phyloP scores from a whole-genome alignment of 345 rosid species.

The Euphorbia pulcherrima region DNA sequence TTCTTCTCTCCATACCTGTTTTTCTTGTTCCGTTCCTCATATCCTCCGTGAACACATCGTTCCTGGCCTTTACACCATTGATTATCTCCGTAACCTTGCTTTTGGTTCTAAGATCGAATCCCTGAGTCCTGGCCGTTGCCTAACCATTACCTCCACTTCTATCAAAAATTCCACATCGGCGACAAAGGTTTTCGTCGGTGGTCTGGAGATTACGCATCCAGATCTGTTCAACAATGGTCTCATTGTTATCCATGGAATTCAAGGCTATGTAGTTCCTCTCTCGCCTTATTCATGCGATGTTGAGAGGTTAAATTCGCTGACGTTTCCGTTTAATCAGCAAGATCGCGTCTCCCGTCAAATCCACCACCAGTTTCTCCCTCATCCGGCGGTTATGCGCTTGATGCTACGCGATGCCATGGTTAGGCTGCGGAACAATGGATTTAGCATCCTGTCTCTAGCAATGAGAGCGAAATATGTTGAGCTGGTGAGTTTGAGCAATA shows the following conservation, averaged over 20 bases:
- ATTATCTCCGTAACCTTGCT: slow-evolving; percentile 50
- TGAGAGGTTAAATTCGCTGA: slow-evolving; percentile 42
- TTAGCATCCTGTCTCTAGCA: slow-evolving; percentile 50
- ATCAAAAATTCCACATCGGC: slow-evolving; percentile 27
- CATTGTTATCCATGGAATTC: slow-evolving; percentile 53
- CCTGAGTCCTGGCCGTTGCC: slow-evolving; percentile 55
- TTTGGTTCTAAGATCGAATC: slow-evolving; percentile 60
- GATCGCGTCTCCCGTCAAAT: slow-evolving; percentile 8
- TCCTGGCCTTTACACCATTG: slow-evolving; percentile 54
- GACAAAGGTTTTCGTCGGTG: slow-evolving; percentile 46
- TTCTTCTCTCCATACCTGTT: slow-evolving; percentile 45
- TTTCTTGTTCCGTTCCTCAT: slow-evolving; percentile 41
- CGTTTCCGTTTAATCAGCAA: slow-evolving; percentile 31
- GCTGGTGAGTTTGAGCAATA: slow-evolving; percentile 40
- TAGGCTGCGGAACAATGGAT: slow-evolving; percentile 57
- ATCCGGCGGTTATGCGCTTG: slow-evolving; percentile 46
- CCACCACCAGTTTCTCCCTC: slow-evolving; percentile 20
- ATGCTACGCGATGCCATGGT: slow-evolving; percentile 62
- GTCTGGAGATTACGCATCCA: slow-evolving; percentile 58
- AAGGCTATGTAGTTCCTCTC: slow-evolving; percentile 55
- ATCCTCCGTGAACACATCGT: slow-evolving; percentile 70
- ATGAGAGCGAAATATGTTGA: slow-evolving; percentile 50
- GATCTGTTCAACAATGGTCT: slow-evolving; percentile 63
- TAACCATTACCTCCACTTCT: slow-evolving; percentile 43
- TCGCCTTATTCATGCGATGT: slow-evolving; percentile 62